Conservation (phyloP, 805 yeast genomes). For the Jamesozyma gamospora region DNA sequence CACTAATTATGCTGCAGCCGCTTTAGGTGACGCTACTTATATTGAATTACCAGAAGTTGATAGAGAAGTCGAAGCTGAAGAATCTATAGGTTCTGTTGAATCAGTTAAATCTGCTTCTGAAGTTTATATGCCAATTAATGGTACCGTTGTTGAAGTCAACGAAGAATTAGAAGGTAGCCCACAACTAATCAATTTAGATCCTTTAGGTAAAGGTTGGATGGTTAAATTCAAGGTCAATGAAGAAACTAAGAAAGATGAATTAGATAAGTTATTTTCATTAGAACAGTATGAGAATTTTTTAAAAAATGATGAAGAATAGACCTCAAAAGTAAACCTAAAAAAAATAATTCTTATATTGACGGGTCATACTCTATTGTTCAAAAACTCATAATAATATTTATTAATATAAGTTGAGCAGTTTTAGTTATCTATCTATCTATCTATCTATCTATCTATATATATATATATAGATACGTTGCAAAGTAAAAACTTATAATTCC, state of each 20-base stretch:
- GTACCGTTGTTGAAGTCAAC: slow-evolving; percentile 67
- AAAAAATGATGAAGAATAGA: slow-evolving; percentile 37
- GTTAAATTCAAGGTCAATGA: slow-evolving; percentile 59
- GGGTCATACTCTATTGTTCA: no score
- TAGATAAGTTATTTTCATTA: slow-evolving; percentile 42
- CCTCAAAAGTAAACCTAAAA: no score
- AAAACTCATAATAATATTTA: no score
- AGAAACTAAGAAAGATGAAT: slow-evolving; percentile 33
- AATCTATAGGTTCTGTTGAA: slow-evolving; percentile 86
- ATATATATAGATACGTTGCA: no score
- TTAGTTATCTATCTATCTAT: no score
- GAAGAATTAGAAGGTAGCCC: slow-evolving; percentile 58
- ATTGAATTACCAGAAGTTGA: slow-evolving; percentile 81
- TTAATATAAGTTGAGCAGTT: no score
- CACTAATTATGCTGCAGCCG: slow-evolving; percentile 90
- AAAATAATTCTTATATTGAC: no score
- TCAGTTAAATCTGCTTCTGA: slow-evolving; percentile 91
- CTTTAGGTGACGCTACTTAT: slow-evolving; percentile 92
- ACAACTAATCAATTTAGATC: slow-evolving; percentile 72
- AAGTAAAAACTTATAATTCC: no score
- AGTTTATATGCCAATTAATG: slow-evolving; percentile 78
- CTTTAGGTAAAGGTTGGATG: slow-evolving; percentile 92
- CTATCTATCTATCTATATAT: no score
- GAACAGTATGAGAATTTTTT: slow-evolving; percentile 49
- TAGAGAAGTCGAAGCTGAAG: slow-evolving; percentile 54